These are phyloP conservation scores for Lecanoromycetidae sp. DNA, from an alignment of 2,329 filamentous ascomycete species.

Conservation along the genomic window DNA sequence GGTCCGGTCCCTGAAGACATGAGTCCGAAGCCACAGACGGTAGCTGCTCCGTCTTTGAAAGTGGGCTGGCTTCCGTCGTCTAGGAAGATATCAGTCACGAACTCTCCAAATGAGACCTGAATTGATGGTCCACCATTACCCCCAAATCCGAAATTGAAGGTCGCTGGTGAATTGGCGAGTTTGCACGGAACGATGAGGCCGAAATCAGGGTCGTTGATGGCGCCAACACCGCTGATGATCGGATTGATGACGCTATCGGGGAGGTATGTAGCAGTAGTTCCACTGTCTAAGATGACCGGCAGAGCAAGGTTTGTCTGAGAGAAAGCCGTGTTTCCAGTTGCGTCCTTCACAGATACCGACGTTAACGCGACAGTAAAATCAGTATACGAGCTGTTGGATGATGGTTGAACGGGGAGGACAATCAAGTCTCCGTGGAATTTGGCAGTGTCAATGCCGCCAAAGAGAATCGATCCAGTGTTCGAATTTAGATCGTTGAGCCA, in stretches of 20 bases:
- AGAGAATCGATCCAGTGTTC: conserved; percentile 59
- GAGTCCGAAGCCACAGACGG: conserved; percentile 57
- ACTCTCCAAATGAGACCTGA: conserved; percentile 33
- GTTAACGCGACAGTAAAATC: conserved; percentile 35
- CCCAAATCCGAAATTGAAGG: conserved; percentile 31
- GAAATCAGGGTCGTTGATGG: not conserved
- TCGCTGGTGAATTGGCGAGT: conserved; percentile 2
- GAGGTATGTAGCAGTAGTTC: conserved; percentile 60
- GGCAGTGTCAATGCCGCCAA: conserved; percentile 66
- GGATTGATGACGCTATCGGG: conserved; percentile 47
- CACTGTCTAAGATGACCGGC: conserved; percentile 60
- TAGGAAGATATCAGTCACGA: conserved; percentile 46
- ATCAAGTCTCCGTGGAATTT: conserved; percentile 57
- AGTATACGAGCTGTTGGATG: conserved; percentile 35
- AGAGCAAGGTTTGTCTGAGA: conserved; percentile 26
- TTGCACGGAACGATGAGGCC: conserved; percentile 13
- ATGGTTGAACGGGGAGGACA: conserved; percentile 44
- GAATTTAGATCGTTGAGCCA: conserved; percentile 38
- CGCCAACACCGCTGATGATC: conserved; percentile 46
- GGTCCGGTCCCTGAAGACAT: conserved; percentile 43
- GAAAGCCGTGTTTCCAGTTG: conserved; percentile 27
- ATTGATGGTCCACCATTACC: conserved; percentile 25
- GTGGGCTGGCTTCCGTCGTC: conserved; percentile 31
- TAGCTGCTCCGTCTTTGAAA: conserved; percentile 38
- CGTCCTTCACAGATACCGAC: conserved; percentile 32